Conservation (phyloP, 768 basidiomycete genomes). For the Sporobolomyces phaffii region DNA sequence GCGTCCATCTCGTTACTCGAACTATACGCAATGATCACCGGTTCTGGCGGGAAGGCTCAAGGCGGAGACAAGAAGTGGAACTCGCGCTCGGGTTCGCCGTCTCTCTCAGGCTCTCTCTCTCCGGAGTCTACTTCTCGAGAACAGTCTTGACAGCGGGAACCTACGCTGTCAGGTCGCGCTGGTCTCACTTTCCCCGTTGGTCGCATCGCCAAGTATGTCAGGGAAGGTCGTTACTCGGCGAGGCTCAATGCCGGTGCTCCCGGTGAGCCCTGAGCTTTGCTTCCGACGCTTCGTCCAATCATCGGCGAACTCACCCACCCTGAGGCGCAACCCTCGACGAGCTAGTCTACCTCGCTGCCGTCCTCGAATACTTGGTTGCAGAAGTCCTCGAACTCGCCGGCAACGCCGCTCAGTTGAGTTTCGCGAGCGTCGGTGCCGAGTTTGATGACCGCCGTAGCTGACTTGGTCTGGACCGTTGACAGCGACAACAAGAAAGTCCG, state of each 20-base stretch:
- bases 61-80: no score
- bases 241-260: constrained; percentile 86
- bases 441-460: no score
- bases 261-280: constrained; percentile 11
- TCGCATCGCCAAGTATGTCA: constrained; percentile 87
- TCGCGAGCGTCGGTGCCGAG: background rate
- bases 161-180: constrained; percentile 41
- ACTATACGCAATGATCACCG: background rate
- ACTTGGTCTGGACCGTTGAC: constrained; percentile 48
- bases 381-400: constrained; percentile 82
- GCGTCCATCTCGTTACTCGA: no score
- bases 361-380: constrained; percentile 76
- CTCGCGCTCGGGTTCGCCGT: no score
- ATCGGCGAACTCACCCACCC: no score
- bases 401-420: constrained; percentile 53
- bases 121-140: no score
- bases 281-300: background rate
- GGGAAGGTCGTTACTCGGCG: constrained; percentile 76
- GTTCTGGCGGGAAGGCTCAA: background rate
- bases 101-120: background rate
- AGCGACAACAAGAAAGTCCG: constrained; percentile 71
- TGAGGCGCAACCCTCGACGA: constrained; percentile 18
- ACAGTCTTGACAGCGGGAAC: no score
- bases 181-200: constrained; percentile 78
- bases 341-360: constrained; percentile 68